These are phyloP conservation scores for Yamadazyma dushanensis DNA, from an alignment of 1,139 yeast genomes.

Conservation along the genomic window DNA sequence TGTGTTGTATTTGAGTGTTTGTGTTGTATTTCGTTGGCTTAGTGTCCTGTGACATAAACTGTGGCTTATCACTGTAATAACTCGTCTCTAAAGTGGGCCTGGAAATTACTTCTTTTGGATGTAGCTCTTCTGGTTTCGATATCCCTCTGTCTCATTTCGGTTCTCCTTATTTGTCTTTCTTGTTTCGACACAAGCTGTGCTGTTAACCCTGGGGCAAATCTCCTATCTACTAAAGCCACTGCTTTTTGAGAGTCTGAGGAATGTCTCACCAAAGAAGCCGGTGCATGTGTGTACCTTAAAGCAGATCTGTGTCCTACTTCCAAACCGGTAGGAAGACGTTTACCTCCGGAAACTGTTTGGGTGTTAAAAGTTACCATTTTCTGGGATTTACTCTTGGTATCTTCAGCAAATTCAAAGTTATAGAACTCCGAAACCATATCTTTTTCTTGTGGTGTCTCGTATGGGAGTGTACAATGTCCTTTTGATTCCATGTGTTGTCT, in stretches of 20 bases:
- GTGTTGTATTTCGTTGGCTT: no score
- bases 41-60: neutral
- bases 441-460: constrained; percentile 48
- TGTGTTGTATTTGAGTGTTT: no score
- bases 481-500: constrained; percentile 53
- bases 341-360: constrained; percentile 7
- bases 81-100: constrained; percentile 41
- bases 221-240: constrained; percentile 40
- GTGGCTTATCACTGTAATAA: constrained; percentile 19
- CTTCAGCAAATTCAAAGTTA: constrained; percentile 31
- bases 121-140: constrained; percentile 27
- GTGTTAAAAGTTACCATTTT: constrained; percentile 16
- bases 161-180: constrained; percentile 30
- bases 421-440: constrained; percentile 42
- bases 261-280: constrained; percentile 16
- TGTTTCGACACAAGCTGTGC: constrained; percentile 30
- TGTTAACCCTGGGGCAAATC: constrained; percentile 43
- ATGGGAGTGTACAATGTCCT: constrained; percentile 57
- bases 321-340: constrained; percentile 47
- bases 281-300: constrained; percentile 42
- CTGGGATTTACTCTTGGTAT: constrained; percentile 6
- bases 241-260: constrained; percentile 31
- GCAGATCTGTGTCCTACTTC: constrained; percentile 50
- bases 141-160: constrained; percentile 27
- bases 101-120: constrained; percentile 31